phyloP scores from a whole-genome alignment of 768 basidiomycete genomes.

The Leccinum rimulosum region DNA sequence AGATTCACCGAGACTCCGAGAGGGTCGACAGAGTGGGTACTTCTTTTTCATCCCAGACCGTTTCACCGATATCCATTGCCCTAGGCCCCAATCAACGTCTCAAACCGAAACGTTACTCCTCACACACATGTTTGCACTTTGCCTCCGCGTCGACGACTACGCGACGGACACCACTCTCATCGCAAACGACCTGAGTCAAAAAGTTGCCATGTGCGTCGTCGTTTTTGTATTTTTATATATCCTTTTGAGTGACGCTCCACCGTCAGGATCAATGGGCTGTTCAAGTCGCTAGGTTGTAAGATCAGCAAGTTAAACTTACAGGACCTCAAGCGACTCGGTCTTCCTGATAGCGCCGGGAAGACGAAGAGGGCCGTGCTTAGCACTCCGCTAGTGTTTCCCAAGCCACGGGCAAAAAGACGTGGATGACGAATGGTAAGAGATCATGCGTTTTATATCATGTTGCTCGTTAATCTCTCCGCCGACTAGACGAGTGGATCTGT shows the following conservation, averaged over 20 bases:
- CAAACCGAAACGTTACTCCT: constrained; percentile 69
- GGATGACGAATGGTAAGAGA: constrained; percentile 8
- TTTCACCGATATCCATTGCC: background rate
- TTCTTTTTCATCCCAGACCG: background rate
- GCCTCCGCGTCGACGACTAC: constrained; percentile 76
- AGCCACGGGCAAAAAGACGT: constrained; percentile 42
- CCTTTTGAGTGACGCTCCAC: constrained; percentile 1
- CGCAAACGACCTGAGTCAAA: constrained; percentile 72
- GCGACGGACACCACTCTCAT: constrained; percentile 65
- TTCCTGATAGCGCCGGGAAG: constrained; percentile 59
- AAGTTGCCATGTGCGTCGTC: constrained; percentile 55
- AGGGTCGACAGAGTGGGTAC: constrained; percentile 58
- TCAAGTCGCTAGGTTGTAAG: constrained; percentile 80
- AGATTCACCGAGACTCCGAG: constrained; percentile 79
- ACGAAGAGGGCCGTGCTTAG: constrained; percentile 71
- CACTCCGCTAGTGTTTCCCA: constrained; percentile 82
- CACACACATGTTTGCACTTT: constrained; percentile 78
- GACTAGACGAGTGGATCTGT: background rate
- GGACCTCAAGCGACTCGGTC: constrained; percentile 68
- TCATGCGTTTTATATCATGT: background rate
- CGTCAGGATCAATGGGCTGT: constrained; percentile 59
- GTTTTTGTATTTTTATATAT: background rate
- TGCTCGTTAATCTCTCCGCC: background rate
- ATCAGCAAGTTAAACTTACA: constrained; percentile 52
- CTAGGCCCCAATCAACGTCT: constrained; percentile 55